Evolutionary conservation across 2,329 filamentous ascomycete species (phyloP).

Genomic region (Diaporthe sp.): DNA sequence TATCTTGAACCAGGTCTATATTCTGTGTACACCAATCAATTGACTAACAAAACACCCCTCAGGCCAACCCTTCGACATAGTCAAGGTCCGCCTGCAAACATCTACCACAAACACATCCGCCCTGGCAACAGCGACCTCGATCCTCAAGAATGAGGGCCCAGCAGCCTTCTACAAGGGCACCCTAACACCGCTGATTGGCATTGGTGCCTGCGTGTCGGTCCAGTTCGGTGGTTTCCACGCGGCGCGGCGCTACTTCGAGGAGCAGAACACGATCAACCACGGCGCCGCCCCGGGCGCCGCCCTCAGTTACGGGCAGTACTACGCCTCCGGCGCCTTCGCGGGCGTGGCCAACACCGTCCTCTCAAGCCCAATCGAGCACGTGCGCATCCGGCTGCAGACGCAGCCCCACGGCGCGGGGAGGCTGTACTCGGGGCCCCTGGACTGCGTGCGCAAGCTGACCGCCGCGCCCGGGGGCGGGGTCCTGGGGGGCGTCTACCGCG

Average conservation of each 20-base stretch:
- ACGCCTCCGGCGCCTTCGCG: conserved; percentile 89
- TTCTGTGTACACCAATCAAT: neutral
- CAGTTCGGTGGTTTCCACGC: conserved; percentile 98
- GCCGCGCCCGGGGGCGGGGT: conserved; percentile 73
- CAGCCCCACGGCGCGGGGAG: conserved; percentile 88
- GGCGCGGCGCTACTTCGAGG: conserved; percentile 88
- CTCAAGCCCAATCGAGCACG: conserved; percentile 94
- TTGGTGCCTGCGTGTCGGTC: conserved; percentile 97
- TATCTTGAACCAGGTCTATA: neutral
- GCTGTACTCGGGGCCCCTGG: conserved; percentile 86
- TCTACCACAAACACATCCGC: conserved; percentile 85
- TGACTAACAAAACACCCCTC: conserved; percentile 18
- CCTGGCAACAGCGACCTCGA: conserved; percentile 83
- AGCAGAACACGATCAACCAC: conserved; percentile 74
- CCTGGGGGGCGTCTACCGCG: conserved; percentile 84
- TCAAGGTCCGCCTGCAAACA: conserved; percentile 97
- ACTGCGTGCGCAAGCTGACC: conserved; percentile 90
- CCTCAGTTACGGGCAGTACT: conserved; percentile 91
- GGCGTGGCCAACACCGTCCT: conserved; percentile 91
- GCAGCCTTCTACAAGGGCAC: conserved; percentile 99
- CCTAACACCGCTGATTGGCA: conserved; percentile 92
- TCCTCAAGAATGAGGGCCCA: conserved; percentile 89
- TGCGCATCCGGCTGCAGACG: conserved; percentile 95
- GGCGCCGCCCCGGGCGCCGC: conserved; percentile 69
- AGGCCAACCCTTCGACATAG: conserved; percentile 87